Evolutionary conservation across 2,329 filamentous ascomycete species (phyloP).

Genomic region (Biscogniauxia mediterranea): DNA sequence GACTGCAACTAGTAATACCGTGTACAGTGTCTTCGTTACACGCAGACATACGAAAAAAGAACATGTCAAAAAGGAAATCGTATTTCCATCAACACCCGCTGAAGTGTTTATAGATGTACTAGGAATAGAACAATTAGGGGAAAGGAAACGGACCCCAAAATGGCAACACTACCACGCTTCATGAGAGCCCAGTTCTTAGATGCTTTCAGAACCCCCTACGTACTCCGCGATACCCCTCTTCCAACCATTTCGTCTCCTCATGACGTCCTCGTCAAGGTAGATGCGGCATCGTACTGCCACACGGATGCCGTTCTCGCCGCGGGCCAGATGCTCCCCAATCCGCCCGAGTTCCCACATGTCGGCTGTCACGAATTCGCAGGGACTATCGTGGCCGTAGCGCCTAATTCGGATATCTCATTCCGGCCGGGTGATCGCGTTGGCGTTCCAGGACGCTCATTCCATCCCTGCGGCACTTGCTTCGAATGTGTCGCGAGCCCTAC

Average conservation of each 20-base stretch:
- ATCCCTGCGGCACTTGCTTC: conserved; percentile 40
- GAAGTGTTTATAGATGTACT: background rate
- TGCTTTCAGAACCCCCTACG: conserved; percentile 41
- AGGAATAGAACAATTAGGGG: background rate
- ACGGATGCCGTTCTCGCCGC: conserved; percentile 34
- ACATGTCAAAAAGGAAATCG: no score
- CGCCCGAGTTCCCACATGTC: conserved; percentile 41
- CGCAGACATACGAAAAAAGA: no score
- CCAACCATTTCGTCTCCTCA: conserved; percentile 32
- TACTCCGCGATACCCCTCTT: conserved; percentile 34
- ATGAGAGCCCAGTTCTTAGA: conserved; percentile 43
- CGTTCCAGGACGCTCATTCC: conserved; percentile 40
- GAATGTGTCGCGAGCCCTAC: conserved; percentile 34
- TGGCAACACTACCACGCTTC: conserved; percentile 10
- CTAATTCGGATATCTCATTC: conserved; percentile 11
- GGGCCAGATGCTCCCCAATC: conserved; percentile 30
- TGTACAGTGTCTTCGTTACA: no score
- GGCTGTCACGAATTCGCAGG: conserved; percentile 47
- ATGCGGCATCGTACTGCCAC: conserved; percentile 47
- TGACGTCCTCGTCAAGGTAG: conserved; percentile 44
- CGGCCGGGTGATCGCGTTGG: conserved; percentile 36
- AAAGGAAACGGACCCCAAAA: background rate
- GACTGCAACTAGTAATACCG: no score
- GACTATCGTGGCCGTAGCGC: conserved; percentile 35
- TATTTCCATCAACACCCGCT: no score